Evolutionary conservation across 129 eudicot species (phyloP).

Genomic region (Lactuca saligna): DNA sequence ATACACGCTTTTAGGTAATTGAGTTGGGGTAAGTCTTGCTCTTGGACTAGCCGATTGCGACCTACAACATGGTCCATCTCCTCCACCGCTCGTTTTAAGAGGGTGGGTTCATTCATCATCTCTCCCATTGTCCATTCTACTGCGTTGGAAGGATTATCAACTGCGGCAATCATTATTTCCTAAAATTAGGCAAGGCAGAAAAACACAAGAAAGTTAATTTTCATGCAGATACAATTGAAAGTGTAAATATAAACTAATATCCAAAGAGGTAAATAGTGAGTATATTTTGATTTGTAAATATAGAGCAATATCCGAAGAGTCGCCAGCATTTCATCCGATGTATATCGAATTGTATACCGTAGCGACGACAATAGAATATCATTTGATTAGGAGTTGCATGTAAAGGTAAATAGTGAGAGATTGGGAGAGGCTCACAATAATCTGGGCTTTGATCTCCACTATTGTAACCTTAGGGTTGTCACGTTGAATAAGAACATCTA

Average conservation of each 20-base stretch:
- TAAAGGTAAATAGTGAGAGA: background rate
- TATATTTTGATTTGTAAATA: no score
- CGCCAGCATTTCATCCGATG: no score
- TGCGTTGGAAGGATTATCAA: constrained; percentile 6
- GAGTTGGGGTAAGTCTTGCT: constrained; percentile 9
- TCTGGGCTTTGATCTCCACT: no score
- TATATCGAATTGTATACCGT: no score
- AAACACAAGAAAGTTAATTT: background rate
- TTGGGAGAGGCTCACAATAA: no score
- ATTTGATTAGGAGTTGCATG: background rate
- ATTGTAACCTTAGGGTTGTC: no score
- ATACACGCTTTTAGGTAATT: constrained; percentile 24
- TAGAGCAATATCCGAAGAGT: no score
- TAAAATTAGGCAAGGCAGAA: background rate
- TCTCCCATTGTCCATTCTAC: constrained; percentile 10
- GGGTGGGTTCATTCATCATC: background rate
- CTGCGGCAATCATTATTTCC: background rate
- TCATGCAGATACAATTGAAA: no score
- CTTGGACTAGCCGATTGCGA: background rate
- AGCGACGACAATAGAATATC: no score
- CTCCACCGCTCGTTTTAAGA: background rate
- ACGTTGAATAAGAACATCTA: no score
- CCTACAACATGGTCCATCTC: constrained; percentile 14
- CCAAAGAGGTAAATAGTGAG: no score
- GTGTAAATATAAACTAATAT: no score